Evolutionary conservation across 2,329 filamentous ascomycete species (phyloP), one percentile per base, ranked within the genome.

Genomic region (Niveomyces coronatus): DNA sequence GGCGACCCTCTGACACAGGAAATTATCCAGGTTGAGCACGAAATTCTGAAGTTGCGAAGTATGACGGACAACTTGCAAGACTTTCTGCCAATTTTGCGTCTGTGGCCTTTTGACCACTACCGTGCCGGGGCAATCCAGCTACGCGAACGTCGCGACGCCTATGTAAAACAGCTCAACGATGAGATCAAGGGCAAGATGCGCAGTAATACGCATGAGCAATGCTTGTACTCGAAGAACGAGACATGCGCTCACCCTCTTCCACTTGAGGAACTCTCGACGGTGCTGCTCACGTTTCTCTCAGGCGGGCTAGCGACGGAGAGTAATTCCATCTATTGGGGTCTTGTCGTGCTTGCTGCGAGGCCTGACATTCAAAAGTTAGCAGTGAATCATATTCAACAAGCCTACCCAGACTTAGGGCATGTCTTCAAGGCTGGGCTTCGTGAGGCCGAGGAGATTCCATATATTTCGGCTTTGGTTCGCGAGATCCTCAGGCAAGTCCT

Each of bases 61-160:
- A 37, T 37, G 35, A 37, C 35, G 4, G 35, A 37, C 20, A 37
- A 37, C 8, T 4, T 31, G 29, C 35, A 37, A 16, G 35, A 37
- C 28, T 37, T 37, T 26, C 11, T 31, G 9, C 35, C 35, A 15
- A 15, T 37, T 27, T 15, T 37, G 35, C 35, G 28, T 15, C 10
- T 31, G 4, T 37, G 35, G 35, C 35, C 35, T 3, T 26, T 37
- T 10, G 31, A 37, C 11, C 35, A 20, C 9, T 37, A 37, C 11
- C 28, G 28, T 8, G 13, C 27, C 14, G 14, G 10, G 14, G 35
- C 35, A 5, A 13, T 16, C 14, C 17, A 26, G 15, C 35, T 37
- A n/a, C 26, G 35, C 35, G 35, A 31, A 28, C 35, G 35, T 1
- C 35, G 35, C 28, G 35, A 37, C 19, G 35, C 27, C 11, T 37